Evolutionary conservation across 306 rosid species (phyloP).

Genomic region (Rosa multiflora): DNA sequence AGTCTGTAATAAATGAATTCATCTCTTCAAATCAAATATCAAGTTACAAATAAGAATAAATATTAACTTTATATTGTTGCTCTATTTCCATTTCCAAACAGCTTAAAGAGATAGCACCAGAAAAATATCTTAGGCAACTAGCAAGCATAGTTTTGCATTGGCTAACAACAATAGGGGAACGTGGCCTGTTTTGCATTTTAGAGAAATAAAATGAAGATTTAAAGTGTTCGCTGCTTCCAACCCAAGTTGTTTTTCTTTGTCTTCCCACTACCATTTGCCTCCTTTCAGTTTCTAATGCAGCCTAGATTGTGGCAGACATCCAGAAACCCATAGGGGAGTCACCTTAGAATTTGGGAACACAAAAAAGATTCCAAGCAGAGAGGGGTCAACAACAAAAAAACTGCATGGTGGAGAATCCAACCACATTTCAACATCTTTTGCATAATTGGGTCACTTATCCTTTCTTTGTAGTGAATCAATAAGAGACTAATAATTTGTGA

Average conservation of each 20-base stretch:
- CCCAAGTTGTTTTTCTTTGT: conserved; percentile 40
- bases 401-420: conserved; percentile 12
- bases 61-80: too few relatives aligned
- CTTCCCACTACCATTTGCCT: conserved; percentile 57
- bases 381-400: conserved; percentile 32
- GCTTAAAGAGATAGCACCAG: background rate
- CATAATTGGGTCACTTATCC: background rate
- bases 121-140: background rate
- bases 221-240: conserved; percentile 31
- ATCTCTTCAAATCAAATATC: too few relatives aligned
- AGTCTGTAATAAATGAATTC: too few relatives aligned
- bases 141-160: background rate
- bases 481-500: background rate
- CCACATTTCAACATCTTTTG: background rate
- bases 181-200: background rate
- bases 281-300: conserved; percentile 37
- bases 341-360: conserved; percentile 28
- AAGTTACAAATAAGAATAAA: too few relatives aligned
- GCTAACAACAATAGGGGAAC: background rate
- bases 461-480: background rate
- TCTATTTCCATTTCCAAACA: too few relatives aligned
- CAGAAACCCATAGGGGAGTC: conserved; percentile 26
- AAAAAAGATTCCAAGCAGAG: conserved; percentile 26
- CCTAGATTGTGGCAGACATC: conserved; percentile 60
- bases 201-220: conserved; percentile 5